phyloP scores from a whole-genome alignment of 306 rosid genomes.

The Malus domestica region DNA sequence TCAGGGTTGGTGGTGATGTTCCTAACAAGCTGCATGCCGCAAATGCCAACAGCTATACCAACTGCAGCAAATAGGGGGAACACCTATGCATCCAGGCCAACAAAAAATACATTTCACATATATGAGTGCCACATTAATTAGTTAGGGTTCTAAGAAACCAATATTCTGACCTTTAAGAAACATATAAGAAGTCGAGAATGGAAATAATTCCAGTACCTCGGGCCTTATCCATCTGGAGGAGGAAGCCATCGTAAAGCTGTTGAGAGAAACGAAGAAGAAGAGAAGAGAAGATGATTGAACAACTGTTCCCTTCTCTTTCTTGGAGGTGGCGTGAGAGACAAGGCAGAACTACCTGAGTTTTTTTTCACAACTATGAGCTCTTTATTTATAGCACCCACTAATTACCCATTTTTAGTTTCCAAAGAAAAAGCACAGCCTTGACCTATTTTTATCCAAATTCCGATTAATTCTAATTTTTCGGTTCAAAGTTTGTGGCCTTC shows the following conservation, averaged over 20 bases:
- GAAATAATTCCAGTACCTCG: conserved; percentile 40
- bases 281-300: background rate
- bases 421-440: background rate
- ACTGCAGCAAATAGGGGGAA: conserved; percentile 75
- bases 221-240: conserved; percentile 72
- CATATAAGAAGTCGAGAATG: no score
- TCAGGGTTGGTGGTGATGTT: conserved; percentile 74
- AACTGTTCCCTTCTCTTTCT: background rate
- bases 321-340: background rate
- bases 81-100: conserved; percentile 35
- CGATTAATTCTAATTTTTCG: background rate
- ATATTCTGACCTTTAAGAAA: no score
- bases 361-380: background rate
- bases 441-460: background rate
- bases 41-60: conserved; percentile 78
- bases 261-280: background rate
- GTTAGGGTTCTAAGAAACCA: no score
- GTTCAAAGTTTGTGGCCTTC: background rate
- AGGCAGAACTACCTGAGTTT: background rate
- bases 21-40: conserved; percentile 78
- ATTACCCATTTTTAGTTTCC: background rate
- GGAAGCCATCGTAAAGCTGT: conserved; percentile 4
- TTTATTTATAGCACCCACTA: background rate
- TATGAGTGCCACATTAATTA: no score
- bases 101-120: background rate